A percentile compares a stretch with the other conserved stretches of the same genome.
phyloP scores from a whole-genome alignment of 179 eudicot genomes.

The Heliamphora pulchella region DNA sequence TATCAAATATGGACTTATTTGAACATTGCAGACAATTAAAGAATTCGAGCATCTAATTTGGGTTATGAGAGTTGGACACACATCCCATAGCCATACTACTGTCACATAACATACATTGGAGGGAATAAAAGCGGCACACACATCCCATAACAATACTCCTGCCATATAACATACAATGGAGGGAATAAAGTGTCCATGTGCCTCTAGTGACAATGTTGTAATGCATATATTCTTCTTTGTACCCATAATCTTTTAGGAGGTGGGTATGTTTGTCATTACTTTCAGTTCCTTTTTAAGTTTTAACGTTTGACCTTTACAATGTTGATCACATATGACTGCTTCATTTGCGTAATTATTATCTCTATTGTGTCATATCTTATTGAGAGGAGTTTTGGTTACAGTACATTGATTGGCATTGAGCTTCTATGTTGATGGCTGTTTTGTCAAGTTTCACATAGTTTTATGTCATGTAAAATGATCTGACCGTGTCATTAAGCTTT shows the following conservation, averaged over 20 bases:
- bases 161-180: too few species aligned
- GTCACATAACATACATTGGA: too few species aligned
- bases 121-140: too few species aligned
- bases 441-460: too few species aligned
- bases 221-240: background rate
- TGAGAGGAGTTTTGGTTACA: background rate
- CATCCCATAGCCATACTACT: too few species aligned
- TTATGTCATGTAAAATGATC: background rate
- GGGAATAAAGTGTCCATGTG: too few species aligned
- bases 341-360: background rate
- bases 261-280: background rate
- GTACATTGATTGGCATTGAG: background rate
- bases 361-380: background rate
- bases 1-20: too few species aligned
- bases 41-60: too few species aligned
- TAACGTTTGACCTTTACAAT: background rate
- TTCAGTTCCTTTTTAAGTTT: conserved; percentile 8
- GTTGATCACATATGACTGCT: background rate
- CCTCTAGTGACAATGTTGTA: too few species aligned
- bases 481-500: background rate
- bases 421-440: background rate
- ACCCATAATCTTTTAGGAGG: background rate
- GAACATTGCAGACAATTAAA: too few species aligned
- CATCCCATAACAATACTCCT: too few species aligned
- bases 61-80: too few species aligned